Evolutionary conservation across 1,284 basidiomycete genomes (phyloP).

Genomic region (Trametes pubescens): DNA sequence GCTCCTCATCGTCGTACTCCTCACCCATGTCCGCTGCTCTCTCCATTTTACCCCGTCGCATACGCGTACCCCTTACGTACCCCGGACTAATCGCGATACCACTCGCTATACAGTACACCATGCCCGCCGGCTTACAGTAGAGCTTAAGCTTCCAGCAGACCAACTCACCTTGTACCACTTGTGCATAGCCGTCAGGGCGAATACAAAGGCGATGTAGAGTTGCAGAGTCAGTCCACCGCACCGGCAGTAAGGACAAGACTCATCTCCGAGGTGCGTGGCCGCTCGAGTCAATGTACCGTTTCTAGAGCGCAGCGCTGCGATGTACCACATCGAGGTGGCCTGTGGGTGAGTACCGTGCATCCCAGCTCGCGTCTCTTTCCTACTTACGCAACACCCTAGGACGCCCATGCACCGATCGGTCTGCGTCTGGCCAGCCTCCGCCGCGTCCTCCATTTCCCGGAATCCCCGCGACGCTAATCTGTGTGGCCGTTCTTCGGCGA

Average conservation of each 20-base stretch:
- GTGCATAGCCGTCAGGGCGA: constrained; percentile 21
- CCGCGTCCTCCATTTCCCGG: constrained; percentile 3
- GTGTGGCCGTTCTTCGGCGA: constrained; percentile 11
- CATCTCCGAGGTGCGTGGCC: constrained; percentile 20
- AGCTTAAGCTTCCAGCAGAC: constrained; percentile 20
- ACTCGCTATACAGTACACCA: constrained; percentile 33
- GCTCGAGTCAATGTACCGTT: not conserved
- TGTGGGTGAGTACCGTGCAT: constrained; percentile 8
- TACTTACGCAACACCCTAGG: constrained; percentile 19
- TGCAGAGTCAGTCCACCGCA: not conserved
- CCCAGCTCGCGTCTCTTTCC: not conserved
- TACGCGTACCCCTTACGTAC: constrained; percentile 28
- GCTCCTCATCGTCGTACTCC: constrained; percentile 6
- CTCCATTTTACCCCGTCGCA: constrained; percentile 18
- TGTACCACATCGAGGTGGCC: constrained; percentile 15
- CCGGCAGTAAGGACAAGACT: constrained; percentile 8
- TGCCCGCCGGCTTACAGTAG: constrained; percentile 19
- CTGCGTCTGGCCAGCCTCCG: constrained; percentile 21
- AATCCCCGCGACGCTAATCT: not conserved
- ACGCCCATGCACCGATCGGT: constrained; percentile 14
- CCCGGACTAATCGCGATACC: constrained; percentile 36
- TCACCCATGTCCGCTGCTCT: constrained; percentile 23
- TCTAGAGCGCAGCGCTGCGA: constrained; percentile 1
- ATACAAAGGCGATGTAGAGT: constrained; percentile 31
- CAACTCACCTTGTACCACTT: constrained; percentile 29